phyloP scores from a whole-genome alignment of 1,284 basidiomycete species.

The Ustilago lituana region DNA sequence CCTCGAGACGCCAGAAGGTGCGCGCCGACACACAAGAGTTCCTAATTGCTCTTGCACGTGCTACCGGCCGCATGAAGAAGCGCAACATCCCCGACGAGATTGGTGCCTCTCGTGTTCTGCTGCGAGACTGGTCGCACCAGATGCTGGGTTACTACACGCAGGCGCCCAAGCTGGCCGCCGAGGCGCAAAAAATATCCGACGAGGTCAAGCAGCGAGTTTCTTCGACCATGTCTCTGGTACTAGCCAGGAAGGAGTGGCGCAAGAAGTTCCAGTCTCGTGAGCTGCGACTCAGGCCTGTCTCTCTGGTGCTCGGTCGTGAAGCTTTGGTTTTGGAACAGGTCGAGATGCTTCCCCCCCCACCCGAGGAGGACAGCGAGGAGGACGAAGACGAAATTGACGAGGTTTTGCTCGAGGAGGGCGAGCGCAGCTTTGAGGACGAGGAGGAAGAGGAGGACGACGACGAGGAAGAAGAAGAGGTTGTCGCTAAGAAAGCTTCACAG shows the following conservation, averaged over 20 bases:
- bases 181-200: slow-evolving; percentile 25
- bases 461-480: slow-evolving; percentile 29
- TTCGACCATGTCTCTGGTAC: slow-evolving; percentile 23
- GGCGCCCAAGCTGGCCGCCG: slow-evolving; percentile 47
- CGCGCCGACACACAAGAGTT: slow-evolving; percentile 62
- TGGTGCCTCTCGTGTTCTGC: slow-evolving; percentile 56
- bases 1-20: slow-evolving; percentile 49
- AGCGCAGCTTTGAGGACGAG: slow-evolving; percentile 27
- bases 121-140: slow-evolving; percentile 63
- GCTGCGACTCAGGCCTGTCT: slow-evolving; percentile 52
- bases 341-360: slow-evolving; percentile 42
- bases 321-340: slow-evolving; percentile 43
- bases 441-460: slow-evolving; percentile 46
- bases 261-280: slow-evolving; percentile 51
- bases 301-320: slow-evolving; percentile 38
- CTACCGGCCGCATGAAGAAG: slow-evolving; percentile 57
- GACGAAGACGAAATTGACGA: slow-evolving; percentile 52
- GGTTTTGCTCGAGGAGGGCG: slow-evolving; percentile 39
- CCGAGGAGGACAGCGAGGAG: slow-evolving; percentile 55
- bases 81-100: slow-evolving; percentile 56
- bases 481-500: slow-evolving; percentile 18
- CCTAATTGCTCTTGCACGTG: slow-evolving; percentile 59
- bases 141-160: slow-evolving; percentile 60
- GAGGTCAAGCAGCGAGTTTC: slow-evolving; percentile 34
- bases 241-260: slow-evolving; percentile 51